Conservation (phyloP, 1,284 basidiomycete genomes). For the Leccinum pachyderme region DNA sequence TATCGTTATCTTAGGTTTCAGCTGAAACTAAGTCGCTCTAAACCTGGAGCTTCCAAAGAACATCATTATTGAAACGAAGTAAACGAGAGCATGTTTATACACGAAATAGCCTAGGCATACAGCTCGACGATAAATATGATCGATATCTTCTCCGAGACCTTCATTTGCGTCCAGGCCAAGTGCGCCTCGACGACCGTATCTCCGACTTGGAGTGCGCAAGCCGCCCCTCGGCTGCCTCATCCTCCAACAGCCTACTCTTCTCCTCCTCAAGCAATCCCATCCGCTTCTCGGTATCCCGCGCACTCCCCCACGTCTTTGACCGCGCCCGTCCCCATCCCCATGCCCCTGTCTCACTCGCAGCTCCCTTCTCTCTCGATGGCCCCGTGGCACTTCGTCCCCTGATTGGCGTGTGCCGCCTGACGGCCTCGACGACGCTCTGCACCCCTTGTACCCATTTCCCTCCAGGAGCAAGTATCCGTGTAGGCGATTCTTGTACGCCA, state of each 20-base stretch:
- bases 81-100: neutral
- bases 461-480: slow-evolving; percentile 12
- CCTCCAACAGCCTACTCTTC: slow-evolving; percentile 20
- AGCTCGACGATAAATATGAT: neutral
- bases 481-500: slow-evolving; percentile 2
- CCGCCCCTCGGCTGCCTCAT: slow-evolving; percentile 5
- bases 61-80: neutral
- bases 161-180: slow-evolving; percentile 15
- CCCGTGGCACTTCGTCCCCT: neutral
- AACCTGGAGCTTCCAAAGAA: neutral
- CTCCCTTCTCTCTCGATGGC: neutral
- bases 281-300: slow-evolving; percentile 11
- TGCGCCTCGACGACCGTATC: slow-evolving; percentile 18
- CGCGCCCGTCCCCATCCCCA: neutral
- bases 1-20: too few species aligned
- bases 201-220: slow-evolving; percentile 30
- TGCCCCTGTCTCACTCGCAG: neutral
- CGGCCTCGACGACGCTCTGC: slow-evolving; percentile 31
- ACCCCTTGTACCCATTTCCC: slow-evolving; percentile 33
- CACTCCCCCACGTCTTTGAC: neutral
- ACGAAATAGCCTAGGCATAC: neutral
- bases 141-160: too few species aligned
- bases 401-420: slow-evolving; percentile 23
- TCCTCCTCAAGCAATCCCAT: slow-evolving; percentile 18
- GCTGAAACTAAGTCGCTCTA: neutral